Evolutionary conservation across 345 rosid genomes (phyloP).

Genomic region (Stellera chamaejasme): DNA sequence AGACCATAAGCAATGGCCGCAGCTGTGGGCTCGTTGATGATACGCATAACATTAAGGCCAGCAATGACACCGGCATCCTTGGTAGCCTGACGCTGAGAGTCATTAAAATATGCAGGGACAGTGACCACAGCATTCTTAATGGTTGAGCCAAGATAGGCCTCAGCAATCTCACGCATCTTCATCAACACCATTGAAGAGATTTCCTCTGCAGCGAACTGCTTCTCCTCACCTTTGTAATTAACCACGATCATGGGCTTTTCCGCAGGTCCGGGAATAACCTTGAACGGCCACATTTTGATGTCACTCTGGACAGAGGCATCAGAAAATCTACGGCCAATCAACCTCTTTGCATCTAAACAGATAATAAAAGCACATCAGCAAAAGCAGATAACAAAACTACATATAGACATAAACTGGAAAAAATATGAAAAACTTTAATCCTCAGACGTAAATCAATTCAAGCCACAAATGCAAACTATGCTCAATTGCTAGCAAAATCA

Average conservation of each 20-base stretch:
- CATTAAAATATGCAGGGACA: conserved; percentile 35
- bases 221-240: conserved; percentile 23
- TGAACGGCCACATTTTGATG: conserved; percentile 35
- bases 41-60: conserved; percentile 32
- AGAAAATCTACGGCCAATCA: conserved; percentile 30
- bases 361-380: too few species aligned
- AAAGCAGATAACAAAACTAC: too few species aligned
- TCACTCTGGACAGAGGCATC: conserved; percentile 34
- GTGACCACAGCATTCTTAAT: conserved; percentile 34
- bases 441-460: too few species aligned
- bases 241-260: conserved; percentile 34
- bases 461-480: too few species aligned
- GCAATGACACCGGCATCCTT: conserved; percentile 34
- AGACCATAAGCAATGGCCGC: conserved; percentile 41
- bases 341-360: conserved; percentile 32
- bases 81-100: conserved; percentile 28
- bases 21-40: conserved; percentile 37
- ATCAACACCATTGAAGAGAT: conserved; percentile 31
- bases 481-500: too few species aligned
- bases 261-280: conserved; percentile 25
- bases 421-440: too few species aligned
- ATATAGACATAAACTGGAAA: too few species aligned
- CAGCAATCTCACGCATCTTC: conserved; percentile 35
- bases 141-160: conserved; percentile 22
- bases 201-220: conserved; percentile 30